Evolutionary conservation across 495 filamentous ascomycete species (phyloP).

Genomic region (Talaromyces nanjingensis): DNA sequence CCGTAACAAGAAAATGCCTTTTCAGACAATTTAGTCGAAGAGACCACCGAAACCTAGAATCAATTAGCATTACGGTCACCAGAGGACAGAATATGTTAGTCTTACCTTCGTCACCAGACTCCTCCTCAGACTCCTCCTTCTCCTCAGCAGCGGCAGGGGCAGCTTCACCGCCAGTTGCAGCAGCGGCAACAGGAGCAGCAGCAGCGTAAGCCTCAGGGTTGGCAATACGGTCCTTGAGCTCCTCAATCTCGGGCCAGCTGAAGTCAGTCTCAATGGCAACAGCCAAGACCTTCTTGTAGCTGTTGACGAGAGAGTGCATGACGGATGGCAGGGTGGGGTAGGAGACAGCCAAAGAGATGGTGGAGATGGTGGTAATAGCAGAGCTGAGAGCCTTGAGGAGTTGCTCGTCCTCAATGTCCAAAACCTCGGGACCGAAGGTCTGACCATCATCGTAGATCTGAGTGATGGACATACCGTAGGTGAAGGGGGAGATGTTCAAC

Average conservation of each 20-base stretch:
- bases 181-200: constrained; percentile 62
- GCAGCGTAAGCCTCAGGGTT: constrained; percentile 93
- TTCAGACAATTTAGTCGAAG: constrained; percentile 44
- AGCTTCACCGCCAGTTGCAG: constrained; percentile 38
- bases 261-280: constrained; percentile 86
- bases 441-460: constrained; percentile 98
- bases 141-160: constrained; percentile 46
- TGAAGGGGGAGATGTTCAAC: constrained; percentile 99
- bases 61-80: constrained; percentile 11
- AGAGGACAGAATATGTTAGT: not conserved
- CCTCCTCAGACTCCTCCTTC: constrained; percentile 46
- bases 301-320: constrained; percentile 90
- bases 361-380: constrained; percentile 80
- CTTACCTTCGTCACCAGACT: constrained; percentile 40
- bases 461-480: constrained; percentile 92
- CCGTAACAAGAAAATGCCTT: constrained; percentile 12
- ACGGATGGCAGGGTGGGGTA: constrained; percentile 96
- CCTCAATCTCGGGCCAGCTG: constrained; percentile 91
- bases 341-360: constrained; percentile 82
- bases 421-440: constrained; percentile 71
- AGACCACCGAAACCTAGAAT: constrained; percentile 47
- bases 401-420: constrained; percentile 91
- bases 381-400: constrained; percentile 75
- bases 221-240: constrained; percentile 97
- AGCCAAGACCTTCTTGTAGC: constrained; percentile 93